A percentile compares a stretch with the other conserved stretches of the same genome.
These are phyloP conservation scores for Scheffersomyces titani DNA, from an alignment of 1,139 yeast species.

Conservation along the genomic window DNA sequence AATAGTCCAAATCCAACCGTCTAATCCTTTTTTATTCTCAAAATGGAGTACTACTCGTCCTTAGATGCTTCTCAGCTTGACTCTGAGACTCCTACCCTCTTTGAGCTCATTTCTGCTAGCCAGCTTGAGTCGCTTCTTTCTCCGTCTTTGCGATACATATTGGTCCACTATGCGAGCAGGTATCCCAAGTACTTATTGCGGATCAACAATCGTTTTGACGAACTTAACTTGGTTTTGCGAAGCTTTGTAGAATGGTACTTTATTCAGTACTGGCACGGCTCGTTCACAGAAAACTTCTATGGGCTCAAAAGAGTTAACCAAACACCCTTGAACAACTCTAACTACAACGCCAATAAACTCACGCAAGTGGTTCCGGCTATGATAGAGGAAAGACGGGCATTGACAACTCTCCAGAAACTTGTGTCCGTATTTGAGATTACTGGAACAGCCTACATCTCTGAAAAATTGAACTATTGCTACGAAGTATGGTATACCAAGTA, in stretches of 20 bases:
- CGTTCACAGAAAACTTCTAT: constrained; percentile 90
- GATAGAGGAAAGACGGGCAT: constrained; percentile 55
- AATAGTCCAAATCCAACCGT: neutral
- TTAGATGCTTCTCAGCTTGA: constrained; percentile 76
- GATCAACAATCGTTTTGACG: constrained; percentile 74
- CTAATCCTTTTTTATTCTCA: neutral
- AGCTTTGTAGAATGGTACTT: constrained; percentile 76
- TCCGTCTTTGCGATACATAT: constrained; percentile 78
- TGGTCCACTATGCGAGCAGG: constrained; percentile 79
- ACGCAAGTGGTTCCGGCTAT: constrained; percentile 48
- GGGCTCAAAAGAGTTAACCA: constrained; percentile 71
- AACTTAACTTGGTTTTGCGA: constrained; percentile 62
- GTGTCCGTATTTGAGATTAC: constrained; percentile 65
- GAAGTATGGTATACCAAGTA: constrained; percentile 65
- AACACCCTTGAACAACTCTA: constrained; percentile 35
- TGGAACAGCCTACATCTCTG: constrained; percentile 67
- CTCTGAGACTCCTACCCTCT: constrained; percentile 75
- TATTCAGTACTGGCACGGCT: constrained; percentile 73
- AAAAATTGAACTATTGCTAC: constrained; percentile 66
- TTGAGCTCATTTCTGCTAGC: constrained; percentile 78
- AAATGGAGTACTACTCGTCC: constrained; percentile 82
- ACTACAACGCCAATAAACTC: constrained; percentile 34
- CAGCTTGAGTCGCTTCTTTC: constrained; percentile 78
- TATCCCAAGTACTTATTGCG: constrained; percentile 71
- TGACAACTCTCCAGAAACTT: constrained; percentile 56